Base-by-base conservation (phyloP, 2,329 filamentous ascomycete genomes). In the Diaporthe capsici region DNA sequence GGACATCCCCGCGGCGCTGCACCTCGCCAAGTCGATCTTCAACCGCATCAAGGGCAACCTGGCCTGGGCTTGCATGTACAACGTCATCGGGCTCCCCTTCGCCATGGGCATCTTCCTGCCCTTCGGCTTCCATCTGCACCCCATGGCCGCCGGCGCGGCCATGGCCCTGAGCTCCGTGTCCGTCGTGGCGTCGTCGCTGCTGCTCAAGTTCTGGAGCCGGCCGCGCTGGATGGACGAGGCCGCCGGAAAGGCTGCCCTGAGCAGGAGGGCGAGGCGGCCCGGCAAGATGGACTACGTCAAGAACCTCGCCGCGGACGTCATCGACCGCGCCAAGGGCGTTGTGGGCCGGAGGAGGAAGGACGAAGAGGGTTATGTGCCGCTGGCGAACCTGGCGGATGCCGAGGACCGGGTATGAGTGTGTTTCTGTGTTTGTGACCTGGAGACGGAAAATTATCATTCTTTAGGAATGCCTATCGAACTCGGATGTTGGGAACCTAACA, bases 91-190 rank as follows among this genome's bases (percentile, higher is more conserved):
- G 1, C 88, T 99, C 20, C 97, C 97, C 3, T 97, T 99, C 80
- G 97, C 97, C 55, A 98, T 98, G 97, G 97, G 97, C 34, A 86
- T 98, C 80, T 97, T 98, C 87, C 87, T 99, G 6, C 96, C 97
- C 0, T 92, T 98, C 79, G 97, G 96, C 44, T 91, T 94, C 76
- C 93, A 95, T 80, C 88, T 98, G 78, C 97, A 98, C 79, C 96
- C 97, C 34, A 96, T 98, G 93, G 95, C 96, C 68, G 97, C 97
- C 1, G 96, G 95, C 28, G 95, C 94, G 4, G 97, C 97, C 68
- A 98, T 99, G 96, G 96, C 96, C 1, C 92, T 90, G 78, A 97
- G 94, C 75, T 96, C 94, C 79, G 95, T 99, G 63, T 97, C 94
- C 76, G 97, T 99, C 5, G 96, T 98, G 0, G 88, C 93, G 7